A percentile compares a stretch with the other conserved stretches of the same genome.
phyloP scores from a whole-genome alignment of 257 asterid genomes.

The Nicotiana benthamiana region DNA sequence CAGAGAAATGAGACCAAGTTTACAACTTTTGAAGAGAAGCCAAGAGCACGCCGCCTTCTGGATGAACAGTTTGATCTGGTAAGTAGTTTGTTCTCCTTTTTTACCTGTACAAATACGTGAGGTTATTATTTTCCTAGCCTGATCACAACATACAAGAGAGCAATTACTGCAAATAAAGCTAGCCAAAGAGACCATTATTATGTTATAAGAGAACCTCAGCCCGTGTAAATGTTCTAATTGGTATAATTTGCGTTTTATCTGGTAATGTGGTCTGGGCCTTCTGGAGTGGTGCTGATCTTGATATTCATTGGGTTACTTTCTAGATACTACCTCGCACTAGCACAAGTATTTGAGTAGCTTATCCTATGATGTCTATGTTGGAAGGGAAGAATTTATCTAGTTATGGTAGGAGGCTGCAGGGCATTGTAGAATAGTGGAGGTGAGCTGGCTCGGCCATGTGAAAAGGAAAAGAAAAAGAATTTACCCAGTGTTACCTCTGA shows the following conservation, averaged over 20 bases:
- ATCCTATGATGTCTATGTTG: neutral
- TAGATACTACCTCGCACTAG: neutral
- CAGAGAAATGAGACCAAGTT: neutral
- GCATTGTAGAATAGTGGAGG: neutral
- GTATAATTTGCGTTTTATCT: neutral
- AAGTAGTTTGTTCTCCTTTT: constrained; percentile 14
- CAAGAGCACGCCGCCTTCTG: constrained; percentile 58
- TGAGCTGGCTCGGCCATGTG: neutral
- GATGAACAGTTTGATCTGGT: constrained; percentile 93
- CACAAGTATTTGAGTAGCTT: neutral
- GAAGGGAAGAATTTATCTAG: neutral
- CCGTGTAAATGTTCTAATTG: neutral
- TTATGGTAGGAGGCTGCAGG: neutral
- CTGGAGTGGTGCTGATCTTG: neutral
- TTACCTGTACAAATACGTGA: neutral
- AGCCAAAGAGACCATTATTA: neutral
- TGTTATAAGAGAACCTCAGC: neutral
- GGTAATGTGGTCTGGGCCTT: neutral
- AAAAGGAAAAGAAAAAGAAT: neutral
- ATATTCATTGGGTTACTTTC: neutral
- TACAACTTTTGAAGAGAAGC: constrained; percentile 21
- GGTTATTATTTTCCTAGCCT: neutral
- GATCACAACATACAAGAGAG: neutral
- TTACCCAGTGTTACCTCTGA: neutral
- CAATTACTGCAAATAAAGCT: neutral